A percentile compares a stretch with the other conserved stretches of the same genome.
Conservation (phyloP, 768 basidiomycete genomes). For the Rhodosporidiobolus odoratus region DNA sequence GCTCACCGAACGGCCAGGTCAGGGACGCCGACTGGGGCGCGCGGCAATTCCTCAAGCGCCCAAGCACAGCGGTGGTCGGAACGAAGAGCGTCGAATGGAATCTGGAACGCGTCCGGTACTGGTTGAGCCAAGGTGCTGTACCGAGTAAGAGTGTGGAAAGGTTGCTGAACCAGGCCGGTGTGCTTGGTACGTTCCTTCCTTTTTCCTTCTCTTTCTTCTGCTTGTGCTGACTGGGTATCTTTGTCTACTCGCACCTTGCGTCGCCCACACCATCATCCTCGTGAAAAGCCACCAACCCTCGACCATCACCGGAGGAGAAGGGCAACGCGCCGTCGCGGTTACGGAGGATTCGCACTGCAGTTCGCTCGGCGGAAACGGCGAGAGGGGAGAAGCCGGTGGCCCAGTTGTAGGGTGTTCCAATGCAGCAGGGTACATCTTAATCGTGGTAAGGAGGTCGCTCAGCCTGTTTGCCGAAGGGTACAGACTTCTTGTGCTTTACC, state of each 20-base stretch:
- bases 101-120: conserved; percentile 79
- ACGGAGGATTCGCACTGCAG: conserved; percentile 19
- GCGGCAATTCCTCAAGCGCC: conserved; percentile 13
- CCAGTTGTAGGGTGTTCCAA: conserved; percentile 47
- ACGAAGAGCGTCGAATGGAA: conserved; percentile 82
- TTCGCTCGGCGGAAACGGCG: conserved; percentile 10
- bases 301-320: background rate
- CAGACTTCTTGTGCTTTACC: too few species aligned
- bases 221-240: background rate
- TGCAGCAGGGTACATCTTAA: too few species aligned
- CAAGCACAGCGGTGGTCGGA: conserved; percentile 22
- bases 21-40: conserved; percentile 35
- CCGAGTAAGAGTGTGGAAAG: conserved; percentile 73
- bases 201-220: background rate
- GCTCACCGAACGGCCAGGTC: conserved; percentile 5
- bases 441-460: too few species aligned
- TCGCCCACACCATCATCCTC: background rate
- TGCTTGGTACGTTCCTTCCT: conserved; percentile 10
- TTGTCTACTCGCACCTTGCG: background rate
- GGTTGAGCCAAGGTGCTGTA: conserved; percentile 76
- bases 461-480: too few species aligned
- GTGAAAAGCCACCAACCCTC: background rate
- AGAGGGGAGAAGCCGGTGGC: conserved; percentile 23
- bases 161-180: conserved; percentile 70
- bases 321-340: conserved; percentile 12